Percentiles rank a stretch among this genome's conserved stretches.
phyloP scores from a whole-genome alignment of 1,284 basidiomycete genomes.

The Leccinum pallidistipes region DNA sequence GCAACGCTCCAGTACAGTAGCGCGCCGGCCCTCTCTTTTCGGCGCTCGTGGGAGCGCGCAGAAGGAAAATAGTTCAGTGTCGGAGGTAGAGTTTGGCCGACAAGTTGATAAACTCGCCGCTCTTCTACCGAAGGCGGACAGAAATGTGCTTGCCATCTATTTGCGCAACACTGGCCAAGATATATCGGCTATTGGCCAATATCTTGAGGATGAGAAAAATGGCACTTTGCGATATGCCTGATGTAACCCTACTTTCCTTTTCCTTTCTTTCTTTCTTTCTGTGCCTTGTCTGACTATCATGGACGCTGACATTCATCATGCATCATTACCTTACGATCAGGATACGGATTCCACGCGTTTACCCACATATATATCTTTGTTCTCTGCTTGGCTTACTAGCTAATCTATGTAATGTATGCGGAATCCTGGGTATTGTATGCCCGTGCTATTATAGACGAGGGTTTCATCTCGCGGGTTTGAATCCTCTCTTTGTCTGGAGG shows the following conservation, averaged over 20 bases:
- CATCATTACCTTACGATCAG: conserved; percentile 17
- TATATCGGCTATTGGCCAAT: conserved; percentile 82
- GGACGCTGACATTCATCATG: conserved; percentile 12
- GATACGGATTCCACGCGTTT: conserved; percentile 4
- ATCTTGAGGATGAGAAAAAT: conserved; percentile 85
- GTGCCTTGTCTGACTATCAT: conserved; percentile 7
- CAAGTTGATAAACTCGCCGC: conserved; percentile 75
- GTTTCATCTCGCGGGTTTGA: conserved; percentile 31
- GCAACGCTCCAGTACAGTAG: conserved; percentile 44
- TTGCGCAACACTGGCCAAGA: conserved; percentile 73
- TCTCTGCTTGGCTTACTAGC: conserved; percentile 14
- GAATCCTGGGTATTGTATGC: conserved; percentile 3
- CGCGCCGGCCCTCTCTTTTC: conserved; percentile 54
- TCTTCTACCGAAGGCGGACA: conserved; percentile 76
- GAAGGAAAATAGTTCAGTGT: conserved; percentile 6
- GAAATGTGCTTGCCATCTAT: conserved; percentile 68
- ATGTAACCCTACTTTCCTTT: conserved; percentile 12
- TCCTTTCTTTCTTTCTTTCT: neutral
- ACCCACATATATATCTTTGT: conserved; percentile 21
- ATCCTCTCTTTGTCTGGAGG: conserved; percentile 26
- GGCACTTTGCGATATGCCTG: conserved; percentile 53
- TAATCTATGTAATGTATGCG: conserved; percentile 27
- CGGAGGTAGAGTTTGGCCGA: conserved; percentile 49
- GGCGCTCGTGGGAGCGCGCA: conserved; percentile 24
- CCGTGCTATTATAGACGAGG: neutral